Percentiles rank a stretch among this genome's conserved stretches.
phyloP scores from a whole-genome alignment of 306 rosid genomes.

The Myrica gale region DNA sequence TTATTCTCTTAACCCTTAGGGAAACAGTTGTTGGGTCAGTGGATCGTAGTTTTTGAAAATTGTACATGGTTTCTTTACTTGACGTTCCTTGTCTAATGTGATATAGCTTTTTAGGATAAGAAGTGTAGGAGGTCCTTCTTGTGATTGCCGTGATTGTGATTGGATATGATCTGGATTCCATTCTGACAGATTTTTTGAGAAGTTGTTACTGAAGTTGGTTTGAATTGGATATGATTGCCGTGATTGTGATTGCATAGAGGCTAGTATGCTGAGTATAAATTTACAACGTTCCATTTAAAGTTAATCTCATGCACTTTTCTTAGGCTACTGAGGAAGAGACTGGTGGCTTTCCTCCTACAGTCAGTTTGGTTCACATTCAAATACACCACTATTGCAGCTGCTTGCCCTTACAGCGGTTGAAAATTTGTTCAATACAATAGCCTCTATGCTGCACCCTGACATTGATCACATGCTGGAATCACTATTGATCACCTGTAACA shows the following conservation, averaged over 20 bases:
- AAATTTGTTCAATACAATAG: neutral
- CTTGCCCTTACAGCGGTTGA: neutral
- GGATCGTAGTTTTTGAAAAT: neutral
- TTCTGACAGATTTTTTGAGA: neutral
- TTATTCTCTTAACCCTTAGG: neutral
- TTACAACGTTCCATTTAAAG: neutral
- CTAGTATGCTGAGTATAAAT: neutral
- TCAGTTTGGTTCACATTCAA: neutral
- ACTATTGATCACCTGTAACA: neutral
- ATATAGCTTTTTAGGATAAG: neutral
- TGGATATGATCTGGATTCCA: neutral
- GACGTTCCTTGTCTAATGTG: neutral
- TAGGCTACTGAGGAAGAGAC: constrained; percentile 5
- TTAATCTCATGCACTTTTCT: neutral
- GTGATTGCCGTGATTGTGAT: neutral
- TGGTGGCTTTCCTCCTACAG: neutral
- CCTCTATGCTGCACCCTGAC: neutral
- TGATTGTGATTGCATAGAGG: no score
- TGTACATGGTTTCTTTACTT: neutral
- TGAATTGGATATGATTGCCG: no score
- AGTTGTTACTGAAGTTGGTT: neutral
- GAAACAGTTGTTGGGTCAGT: neutral
- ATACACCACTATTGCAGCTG: neutral
- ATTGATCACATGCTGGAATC: neutral
- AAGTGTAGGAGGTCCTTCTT: neutral